phyloP scores from a whole-genome alignment of 148 eudicot species.

The Chenopodium berlandieri region DNA sequence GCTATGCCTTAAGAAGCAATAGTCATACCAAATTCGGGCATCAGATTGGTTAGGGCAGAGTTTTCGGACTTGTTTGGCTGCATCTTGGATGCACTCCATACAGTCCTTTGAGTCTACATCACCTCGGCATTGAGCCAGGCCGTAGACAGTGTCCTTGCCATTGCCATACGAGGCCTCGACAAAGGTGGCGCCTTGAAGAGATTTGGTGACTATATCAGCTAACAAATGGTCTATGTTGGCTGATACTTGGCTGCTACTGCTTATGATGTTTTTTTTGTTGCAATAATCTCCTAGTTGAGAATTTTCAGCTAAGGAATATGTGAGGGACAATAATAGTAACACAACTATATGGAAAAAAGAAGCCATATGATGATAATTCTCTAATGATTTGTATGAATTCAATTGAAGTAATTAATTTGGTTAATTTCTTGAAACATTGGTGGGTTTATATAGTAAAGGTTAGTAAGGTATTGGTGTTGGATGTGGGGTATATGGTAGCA shows the following conservation, averaged over 20 bases:
- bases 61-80: slow-evolving; percentile 37
- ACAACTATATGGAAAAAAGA: slow-evolving; percentile 10
- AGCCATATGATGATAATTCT: background rate
- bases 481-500: slow-evolving; percentile 18
- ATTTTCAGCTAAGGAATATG: slow-evolving; percentile 34
- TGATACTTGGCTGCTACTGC: slow-evolving; percentile 29
- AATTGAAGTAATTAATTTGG: background rate
- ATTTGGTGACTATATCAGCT: slow-evolving; percentile 36
- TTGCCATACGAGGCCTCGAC: slow-evolving; percentile 51
- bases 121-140: slow-evolving; percentile 83
- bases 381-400: background rate
- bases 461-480: background rate
- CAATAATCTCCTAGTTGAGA: slow-evolving; percentile 40
- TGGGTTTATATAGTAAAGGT: background rate
- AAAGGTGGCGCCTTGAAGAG: slow-evolving; percentile 43
- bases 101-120: slow-evolving; percentile 61
- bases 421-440: slow-evolving; percentile 5
- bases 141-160: slow-evolving; percentile 40
- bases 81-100: slow-evolving; percentile 59
- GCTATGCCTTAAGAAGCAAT: slow-evolving; percentile 70
- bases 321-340: slow-evolving; percentile 16
- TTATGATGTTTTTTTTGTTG: slow-evolving; percentile 31
- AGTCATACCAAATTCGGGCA: slow-evolving; percentile 70
- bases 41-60: slow-evolving; percentile 57
- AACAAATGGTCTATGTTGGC: slow-evolving; percentile 48